Base-by-base conservation (phyloP, 2,329 filamentous ascomycete species). In the Emergomyces pasteurianus region DNA sequence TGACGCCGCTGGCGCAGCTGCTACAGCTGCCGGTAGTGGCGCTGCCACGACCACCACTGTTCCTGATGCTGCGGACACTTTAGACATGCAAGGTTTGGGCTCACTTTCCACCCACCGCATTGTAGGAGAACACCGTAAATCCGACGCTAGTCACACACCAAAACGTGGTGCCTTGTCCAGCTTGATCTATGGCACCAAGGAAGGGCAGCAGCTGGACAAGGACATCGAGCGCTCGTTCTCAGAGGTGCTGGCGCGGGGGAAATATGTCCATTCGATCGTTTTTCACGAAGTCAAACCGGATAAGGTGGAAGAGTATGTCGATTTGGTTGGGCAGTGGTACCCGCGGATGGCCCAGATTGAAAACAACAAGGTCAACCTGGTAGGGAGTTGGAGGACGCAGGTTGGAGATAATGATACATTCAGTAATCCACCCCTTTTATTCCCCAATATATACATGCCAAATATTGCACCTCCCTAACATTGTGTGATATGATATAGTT, bases 331-430 rank as follows among this genome's bases (percentile, higher is more conserved):
- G 63, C 81, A 83, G 43, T 97, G 90, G 88, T 99, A 99, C 72
- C 92, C 94, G 9, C 85, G 84, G 71, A 91, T 97, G 82, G 94
- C 94, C 53, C 81, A 83, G 62, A 82, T 86, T 66, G 86, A 88
- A 23, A 87, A 94, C 77, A 96, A 97, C 77, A 92, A 92, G 77
- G 92, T 99, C 67, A 87, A 99, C 74, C 79, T 99, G 61, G 94
- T 99, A 6, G 94, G 94, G 69, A 97, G 92, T 80, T 99, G 94
- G 94, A 86, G 92, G 75, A 96, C 92, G 18, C 94, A 99, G 75
- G 92, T 99, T 58, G 94, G 94, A 64, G 92, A 99, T 69, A 95
- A 90, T 73, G 91, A 99, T 71, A 96, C 92, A 0, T 99, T 99
- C 77, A 85, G 92, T 96, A 83, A 36, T 42, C 16, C 1, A n/a